Base-by-base conservation (phyloP, 306 rosid species). In the Quercus rubra region DNA sequence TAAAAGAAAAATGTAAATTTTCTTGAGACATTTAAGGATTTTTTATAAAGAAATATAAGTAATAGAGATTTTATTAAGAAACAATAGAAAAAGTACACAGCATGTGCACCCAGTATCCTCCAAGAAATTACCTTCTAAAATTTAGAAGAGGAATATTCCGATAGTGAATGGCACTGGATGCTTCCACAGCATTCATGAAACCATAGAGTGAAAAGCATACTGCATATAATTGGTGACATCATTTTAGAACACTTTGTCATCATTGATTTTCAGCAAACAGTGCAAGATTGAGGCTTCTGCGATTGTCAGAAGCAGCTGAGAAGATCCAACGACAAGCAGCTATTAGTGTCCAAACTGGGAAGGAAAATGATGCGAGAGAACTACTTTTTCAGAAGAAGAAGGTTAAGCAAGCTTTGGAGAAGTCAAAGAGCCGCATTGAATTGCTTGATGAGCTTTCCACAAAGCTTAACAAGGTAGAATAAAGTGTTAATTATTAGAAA, bases 291-390 rank as follows among this genome's bases (percentile, higher is more conserved):
- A 93, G 97, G 87, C 91, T 95, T 54, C 74, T 92, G 76, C 89
- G 98, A 19, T 85, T 95, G 80, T 92, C 99, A 41, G 98, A 92
- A 81, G 92, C 98, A 49, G 99, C 99, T n/a, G 97, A 95, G 86
- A 92, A 95, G 78, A 92, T 95, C 68, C 81, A 83, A 80, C 87
- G 86, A 69, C 97, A 93, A 84, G 99, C 99, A 46, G 92, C 96
- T 66, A 62, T 88, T 70, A 89, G 80, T 66, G 86, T 91, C 74
- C 93, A 77, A 46, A 88, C 77, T 41, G 97, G 98, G 85, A 87
- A 88, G 79, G 99, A 95, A 77, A 78, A 86, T 77, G 91, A 87
- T 55, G 96, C 97, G 5, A 90, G 97, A 85, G 97, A 92, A 31
- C 78, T 85, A 11, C 97, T 95, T 71, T 77, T 90, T 74, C 97